phyloP scores from a whole-genome alignment of 495 filamentous ascomycete species.

The Penicillium parvum region DNA sequence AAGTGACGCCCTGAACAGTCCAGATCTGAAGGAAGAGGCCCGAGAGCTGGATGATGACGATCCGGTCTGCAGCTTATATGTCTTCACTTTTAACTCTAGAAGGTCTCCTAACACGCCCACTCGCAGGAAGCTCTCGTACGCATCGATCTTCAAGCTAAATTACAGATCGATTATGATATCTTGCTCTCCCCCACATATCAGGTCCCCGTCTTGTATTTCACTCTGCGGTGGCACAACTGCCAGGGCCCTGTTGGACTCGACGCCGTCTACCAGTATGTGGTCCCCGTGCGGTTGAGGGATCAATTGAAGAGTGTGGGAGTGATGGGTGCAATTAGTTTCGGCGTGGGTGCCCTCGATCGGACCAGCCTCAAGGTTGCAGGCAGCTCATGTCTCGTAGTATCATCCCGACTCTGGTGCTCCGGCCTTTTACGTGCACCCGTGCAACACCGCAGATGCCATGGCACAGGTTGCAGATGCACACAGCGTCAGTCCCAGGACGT shows the following conservation, averaged over 20 bases:
- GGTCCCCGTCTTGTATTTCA: constrained; percentile 51
- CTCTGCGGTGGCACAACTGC: constrained; percentile 56
- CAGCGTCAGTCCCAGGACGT: constrained; percentile 54
- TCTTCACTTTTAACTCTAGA: constrained; percentile 3
- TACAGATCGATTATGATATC: constrained; percentile 53
- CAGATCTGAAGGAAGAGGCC: constrained; percentile 14
- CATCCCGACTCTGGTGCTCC: constrained; percentile 72
- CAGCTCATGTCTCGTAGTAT: constrained; percentile 57
- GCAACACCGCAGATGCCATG: constrained; percentile 78
- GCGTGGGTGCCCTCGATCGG: constrained; percentile 46
- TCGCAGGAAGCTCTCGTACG: constrained; percentile 42
- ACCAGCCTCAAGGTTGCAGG: constrained; percentile 8
- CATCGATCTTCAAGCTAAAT: constrained; percentile 18
- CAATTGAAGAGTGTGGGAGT: constrained; percentile 55
- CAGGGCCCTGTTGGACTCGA: constrained; percentile 59
- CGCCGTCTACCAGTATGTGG: constrained; percentile 62
- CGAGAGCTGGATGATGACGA: constrained; percentile 31
- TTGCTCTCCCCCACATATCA: constrained; percentile 46
- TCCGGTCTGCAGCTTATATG: constrained; percentile 26
- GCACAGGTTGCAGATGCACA: constrained; percentile 40
- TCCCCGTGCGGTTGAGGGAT: constrained; percentile 58
- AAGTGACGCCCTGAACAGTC: constrained; percentile 2
- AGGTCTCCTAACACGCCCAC: constrained; percentile 17
- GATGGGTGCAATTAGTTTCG: constrained; percentile 72
- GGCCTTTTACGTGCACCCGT: constrained; percentile 80